Conservation (phyloP, 202 grass and related monocot genomes). For the Bolboschoenoplectus hybrid region DNA sequence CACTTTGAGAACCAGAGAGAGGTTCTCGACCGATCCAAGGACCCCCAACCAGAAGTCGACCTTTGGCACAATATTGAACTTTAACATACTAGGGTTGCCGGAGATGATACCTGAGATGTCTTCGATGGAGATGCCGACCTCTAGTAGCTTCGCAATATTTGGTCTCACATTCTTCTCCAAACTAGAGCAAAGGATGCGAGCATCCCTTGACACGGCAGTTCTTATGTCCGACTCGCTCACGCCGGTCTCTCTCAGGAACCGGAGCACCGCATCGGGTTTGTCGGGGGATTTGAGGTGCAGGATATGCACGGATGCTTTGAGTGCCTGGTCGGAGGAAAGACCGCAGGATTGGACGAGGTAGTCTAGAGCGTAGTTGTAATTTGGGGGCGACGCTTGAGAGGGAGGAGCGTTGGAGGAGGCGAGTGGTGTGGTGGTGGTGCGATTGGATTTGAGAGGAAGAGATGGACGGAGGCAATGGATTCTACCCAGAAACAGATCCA, state of each 20-base stretch:
- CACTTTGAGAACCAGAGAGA: constrained; percentile 11
- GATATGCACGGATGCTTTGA: constrained; percentile 35
- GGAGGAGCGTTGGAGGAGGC: constrained; percentile 21
- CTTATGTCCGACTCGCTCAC: constrained; percentile 30
- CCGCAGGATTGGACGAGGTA: no score
- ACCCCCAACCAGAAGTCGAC: constrained; percentile 43
- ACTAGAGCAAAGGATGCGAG: constrained; percentile 39
- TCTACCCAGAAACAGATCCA: not conserved
- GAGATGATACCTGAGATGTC: constrained; percentile 41
- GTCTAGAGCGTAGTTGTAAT: not conserved
- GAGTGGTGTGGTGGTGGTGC: not conserved
- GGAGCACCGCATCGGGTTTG: constrained; percentile 47
- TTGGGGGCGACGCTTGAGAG: not conserved
- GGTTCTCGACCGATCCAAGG: constrained; percentile 41
- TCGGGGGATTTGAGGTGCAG: constrained; percentile 45
- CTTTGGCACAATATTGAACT: not conserved
- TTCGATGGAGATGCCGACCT: constrained; percentile 30
- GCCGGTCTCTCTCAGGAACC: constrained; percentile 42
- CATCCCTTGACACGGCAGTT: not conserved
- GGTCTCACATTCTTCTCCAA: constrained; percentile 44
- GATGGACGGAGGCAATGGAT: not conserved
- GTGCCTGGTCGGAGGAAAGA: constrained; percentile 37
- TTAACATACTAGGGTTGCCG: not conserved
- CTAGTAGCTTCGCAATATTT: constrained; percentile 31
- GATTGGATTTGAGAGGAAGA: not conserved